phyloP scores from a whole-genome alignment of 257 asterid species.

The Fraxinus excelsior region DNA sequence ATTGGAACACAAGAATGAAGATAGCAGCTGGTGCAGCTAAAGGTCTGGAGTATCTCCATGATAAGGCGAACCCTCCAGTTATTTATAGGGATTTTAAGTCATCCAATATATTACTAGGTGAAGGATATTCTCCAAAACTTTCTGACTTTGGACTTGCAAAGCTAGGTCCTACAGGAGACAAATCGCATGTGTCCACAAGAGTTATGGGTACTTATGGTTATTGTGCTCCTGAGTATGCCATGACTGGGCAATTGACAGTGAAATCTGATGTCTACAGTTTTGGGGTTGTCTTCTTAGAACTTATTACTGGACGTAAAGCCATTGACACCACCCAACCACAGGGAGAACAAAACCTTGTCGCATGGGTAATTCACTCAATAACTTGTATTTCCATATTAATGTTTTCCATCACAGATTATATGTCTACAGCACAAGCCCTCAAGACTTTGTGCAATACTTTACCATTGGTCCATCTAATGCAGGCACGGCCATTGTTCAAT shows the following conservation, averaged over 20 bases:
- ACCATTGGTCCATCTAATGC: conserved; percentile 16
- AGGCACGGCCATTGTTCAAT: conserved; percentile 60
- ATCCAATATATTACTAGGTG: conserved; percentile 57
- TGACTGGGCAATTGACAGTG: conserved; percentile 62
- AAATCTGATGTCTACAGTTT: conserved; percentile 64
- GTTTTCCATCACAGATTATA: neutral
- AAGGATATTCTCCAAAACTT: conserved; percentile 51
- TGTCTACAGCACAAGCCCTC: neutral
- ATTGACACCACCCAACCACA: conserved; percentile 51
- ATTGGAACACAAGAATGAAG: conserved; percentile 63
- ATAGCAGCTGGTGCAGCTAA: conserved; percentile 68
- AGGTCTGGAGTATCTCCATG: conserved; percentile 63
- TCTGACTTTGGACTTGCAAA: conserved; percentile 63
- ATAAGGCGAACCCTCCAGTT: conserved; percentile 61
- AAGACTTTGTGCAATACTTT: neutral
- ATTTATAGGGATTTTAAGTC: conserved; percentile 62
- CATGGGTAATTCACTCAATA: conserved; percentile 37
- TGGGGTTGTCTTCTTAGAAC: conserved; percentile 60
- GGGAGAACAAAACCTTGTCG: conserved; percentile 56
- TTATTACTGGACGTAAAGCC: conserved; percentile 61
- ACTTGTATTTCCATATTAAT: neutral
- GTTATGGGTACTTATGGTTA: conserved; percentile 69
- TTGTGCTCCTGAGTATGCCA: conserved; percentile 67
- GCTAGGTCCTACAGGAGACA: conserved; percentile 68
- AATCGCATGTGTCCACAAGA: conserved; percentile 62